These are phyloP conservation scores for Fusarium nodosum DNA, from an alignment of 2,329 filamentous ascomycete genomes.

Conservation along the genomic window DNA sequence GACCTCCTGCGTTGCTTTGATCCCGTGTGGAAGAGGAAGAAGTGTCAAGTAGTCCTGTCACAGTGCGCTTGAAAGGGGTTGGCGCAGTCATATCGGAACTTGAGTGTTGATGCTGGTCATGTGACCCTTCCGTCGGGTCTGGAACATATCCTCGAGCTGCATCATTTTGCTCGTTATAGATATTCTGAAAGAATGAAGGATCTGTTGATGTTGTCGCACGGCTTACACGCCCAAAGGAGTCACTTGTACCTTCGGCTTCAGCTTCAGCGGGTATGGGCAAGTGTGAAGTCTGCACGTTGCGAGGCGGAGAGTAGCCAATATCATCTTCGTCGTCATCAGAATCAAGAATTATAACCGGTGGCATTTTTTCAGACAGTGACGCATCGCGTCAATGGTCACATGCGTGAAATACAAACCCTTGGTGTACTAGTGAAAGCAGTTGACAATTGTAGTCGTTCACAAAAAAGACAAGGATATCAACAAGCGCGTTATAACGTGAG, in stretches of 20 bases:
- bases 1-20: constrained; percentile 29
- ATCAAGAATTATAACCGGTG: constrained; percentile 54
- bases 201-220: constrained; percentile 61
- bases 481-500: constrained; percentile 38
- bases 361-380: constrained; percentile 36
- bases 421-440: constrained; percentile 8
- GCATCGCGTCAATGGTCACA: constrained; percentile 18
- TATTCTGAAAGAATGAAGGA: constrained; percentile 61
- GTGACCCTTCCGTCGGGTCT: constrained; percentile 20
- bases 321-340: constrained; percentile 59
- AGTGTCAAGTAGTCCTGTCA: constrained; percentile 48
- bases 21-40: constrained; percentile 52
- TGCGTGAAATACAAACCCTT: background rate
- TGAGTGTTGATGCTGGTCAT: constrained; percentile 26
- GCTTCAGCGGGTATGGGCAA: constrained; percentile 8
- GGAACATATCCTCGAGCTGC: constrained; percentile 46
- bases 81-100: constrained; percentile 49
- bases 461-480: constrained; percentile 5
- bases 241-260: constrained; percentile 21
- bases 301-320: constrained; percentile 42
- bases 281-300: constrained; percentile 13
- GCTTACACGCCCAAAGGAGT: constrained; percentile 48
- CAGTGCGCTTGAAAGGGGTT: constrained; percentile 48
- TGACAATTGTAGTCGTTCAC: constrained; percentile 21
- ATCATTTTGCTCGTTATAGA: constrained; percentile 63